A percentile compares a stretch with the other conserved stretches of the same genome.
These are phyloP conservation scores for Kalanchoe fedtschenkoi DNA, from an alignment of 164 flowering plant genomes.

Conservation along the genomic window DNA sequence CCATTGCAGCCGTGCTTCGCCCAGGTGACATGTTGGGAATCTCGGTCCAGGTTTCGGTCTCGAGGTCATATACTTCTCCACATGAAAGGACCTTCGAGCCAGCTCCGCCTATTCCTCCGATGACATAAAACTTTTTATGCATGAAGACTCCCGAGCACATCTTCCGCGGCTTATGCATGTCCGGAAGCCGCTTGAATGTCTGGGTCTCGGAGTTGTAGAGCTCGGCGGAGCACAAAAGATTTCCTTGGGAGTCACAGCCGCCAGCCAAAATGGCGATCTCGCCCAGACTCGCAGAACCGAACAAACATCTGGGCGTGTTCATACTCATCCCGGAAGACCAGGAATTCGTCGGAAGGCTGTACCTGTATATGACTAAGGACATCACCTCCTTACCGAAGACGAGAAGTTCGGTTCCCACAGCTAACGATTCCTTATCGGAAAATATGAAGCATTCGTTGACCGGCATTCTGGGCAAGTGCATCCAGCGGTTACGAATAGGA, in stretches of 20 bases:
- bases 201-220: conserved; percentile 30
- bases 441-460: conserved; percentile 29
- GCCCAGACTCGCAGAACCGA: conserved; percentile 35
- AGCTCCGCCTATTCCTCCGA: conserved; percentile 30
- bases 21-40: conserved; percentile 34
- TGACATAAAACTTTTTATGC: conserved; percentile 30
- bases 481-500: conserved; percentile 22
- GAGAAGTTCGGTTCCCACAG: conserved; percentile 35
- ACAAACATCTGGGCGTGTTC: conserved; percentile 32
- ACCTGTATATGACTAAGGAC: conserved; percentile 23
- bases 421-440: conserved; percentile 34
- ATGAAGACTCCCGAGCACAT: conserved; percentile 36
- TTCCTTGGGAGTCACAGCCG: conserved; percentile 26
- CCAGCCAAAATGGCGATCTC: conserved; percentile 37
- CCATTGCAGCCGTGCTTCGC: conserved; percentile 9
- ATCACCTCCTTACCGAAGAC: conserved; percentile 29
- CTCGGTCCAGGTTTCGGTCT: conserved; percentile 20
- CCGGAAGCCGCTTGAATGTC: conserved; percentile 19
- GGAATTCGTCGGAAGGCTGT: conserved; percentile 22
- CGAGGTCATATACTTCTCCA: conserved; percentile 28
- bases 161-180: conserved; percentile 32
- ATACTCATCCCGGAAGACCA: conserved; percentile 28
- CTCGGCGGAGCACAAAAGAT: conserved; percentile 26
- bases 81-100: conserved; percentile 18
- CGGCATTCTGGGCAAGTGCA: conserved; percentile 29